Base-by-base conservation (phyloP, 2,329 filamentous ascomycete species). In the Epichloe bromicola region DNA sequence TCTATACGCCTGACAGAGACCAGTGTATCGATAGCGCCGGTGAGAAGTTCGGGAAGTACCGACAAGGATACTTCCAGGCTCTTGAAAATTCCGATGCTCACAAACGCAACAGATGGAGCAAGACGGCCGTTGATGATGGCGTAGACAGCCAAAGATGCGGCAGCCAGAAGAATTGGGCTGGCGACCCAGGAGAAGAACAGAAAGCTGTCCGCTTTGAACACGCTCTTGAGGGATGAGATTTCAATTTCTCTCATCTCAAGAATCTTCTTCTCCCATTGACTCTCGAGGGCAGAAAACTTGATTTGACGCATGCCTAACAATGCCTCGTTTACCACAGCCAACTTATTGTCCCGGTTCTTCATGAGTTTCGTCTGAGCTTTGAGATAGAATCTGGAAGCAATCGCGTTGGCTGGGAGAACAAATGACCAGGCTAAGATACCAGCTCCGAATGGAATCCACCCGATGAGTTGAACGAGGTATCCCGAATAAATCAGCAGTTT, bases 291-390 rank as follows among this genome's bases (percentile, higher is more conserved):
- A 0, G 85, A 85, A 58, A 91, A 89, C 60, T 93, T 93, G 68
- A 93, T 88, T 64, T 93, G 87, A 1, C 86, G 79, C 56, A 91
- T 90, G 7, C 86, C 86, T 58, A 86, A 78, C 1, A 93, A 68
- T 0, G 83, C 85, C 64, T 93, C 86, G 1, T 85, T 86, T 33
- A 93, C 76, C 14, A 89, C 76, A 0, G 77, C 82, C 67, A 89
- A 75, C 65, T 90, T 91, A 50, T 80, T 74, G 63, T 91, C 87
- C 43, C 86, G 74, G 30, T 82, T 73, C 61, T 85, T 86, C 85
- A 90, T 90, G 47, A 91, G 65, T 47, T 73, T 70, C 51, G 85
- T 82, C 59, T 88, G 83, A 4, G 81, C 76, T 20, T 69, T 71
- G 1, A 82, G 70, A 59, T 88, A 87, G 19, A 71, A 71, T 60